A percentile compares a stretch with the other conserved stretches of the same genome.
Conservation (phyloP, 257 asterid species). For the Solanum sitiens region DNA sequence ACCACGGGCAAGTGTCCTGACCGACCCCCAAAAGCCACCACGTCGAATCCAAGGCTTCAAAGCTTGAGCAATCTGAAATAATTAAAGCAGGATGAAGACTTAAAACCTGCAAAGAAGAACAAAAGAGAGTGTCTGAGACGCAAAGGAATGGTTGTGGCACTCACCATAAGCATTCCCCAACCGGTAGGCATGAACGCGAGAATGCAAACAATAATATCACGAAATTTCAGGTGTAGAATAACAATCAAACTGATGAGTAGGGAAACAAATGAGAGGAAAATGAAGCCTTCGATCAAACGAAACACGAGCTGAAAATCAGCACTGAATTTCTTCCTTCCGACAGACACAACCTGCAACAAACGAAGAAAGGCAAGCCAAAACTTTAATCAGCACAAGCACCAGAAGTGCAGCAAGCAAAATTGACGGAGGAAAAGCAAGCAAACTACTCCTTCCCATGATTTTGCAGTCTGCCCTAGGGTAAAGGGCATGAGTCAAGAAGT, state of each 20-base stretch:
- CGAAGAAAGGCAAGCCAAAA: neutral
- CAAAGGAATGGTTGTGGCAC: neutral
- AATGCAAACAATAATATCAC: conserved; percentile 68
- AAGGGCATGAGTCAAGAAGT: neutral
- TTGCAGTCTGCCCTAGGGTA: neutral
- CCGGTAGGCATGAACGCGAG: conserved; percentile 97
- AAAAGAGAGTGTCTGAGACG: neutral
- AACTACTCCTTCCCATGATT: neutral
- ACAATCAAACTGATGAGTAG: conserved; percentile 51
- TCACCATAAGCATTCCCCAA: conserved; percentile 90
- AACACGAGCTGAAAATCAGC: conserved; percentile 74
- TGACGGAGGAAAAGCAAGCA: neutral
- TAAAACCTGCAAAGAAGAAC: neutral
- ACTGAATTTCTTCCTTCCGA: conserved; percentile 75
- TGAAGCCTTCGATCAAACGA: conserved; percentile 60
- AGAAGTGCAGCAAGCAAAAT: neutral
- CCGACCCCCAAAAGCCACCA: conserved; percentile 65
- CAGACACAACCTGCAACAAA: conserved; percentile 44
- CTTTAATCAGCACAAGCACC: neutral
- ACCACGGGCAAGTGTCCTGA: conserved; percentile 73
- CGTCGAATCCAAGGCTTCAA: conserved; percentile 38
- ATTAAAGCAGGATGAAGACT: neutral
- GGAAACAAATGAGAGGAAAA: conserved; percentile 54
- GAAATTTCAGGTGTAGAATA: conserved; percentile 58
- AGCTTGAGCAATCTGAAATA: conserved; percentile 77